Evolutionary conservation across 2,329 filamentous ascomycete genomes (phyloP).

Genomic region (Fusarium hainanense): DNA sequence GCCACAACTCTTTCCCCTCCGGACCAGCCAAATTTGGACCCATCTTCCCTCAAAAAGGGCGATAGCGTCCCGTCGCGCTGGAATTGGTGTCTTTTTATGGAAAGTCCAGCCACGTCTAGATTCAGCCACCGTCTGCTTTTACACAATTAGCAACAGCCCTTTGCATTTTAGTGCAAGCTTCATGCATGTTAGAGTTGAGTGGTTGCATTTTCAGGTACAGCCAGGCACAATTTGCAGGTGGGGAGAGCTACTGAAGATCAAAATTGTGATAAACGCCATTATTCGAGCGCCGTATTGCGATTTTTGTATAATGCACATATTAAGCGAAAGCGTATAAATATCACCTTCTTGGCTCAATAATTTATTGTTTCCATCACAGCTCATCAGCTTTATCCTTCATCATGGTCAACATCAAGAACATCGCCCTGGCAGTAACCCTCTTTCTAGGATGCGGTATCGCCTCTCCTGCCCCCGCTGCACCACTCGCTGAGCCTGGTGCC

Average conservation of each 20-base stretch:
- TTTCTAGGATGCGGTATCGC: conserved; percentile 17
- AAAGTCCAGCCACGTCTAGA: background rate
- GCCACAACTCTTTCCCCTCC: accelerated
- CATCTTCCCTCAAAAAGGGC: background rate
- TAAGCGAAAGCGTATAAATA: background rate
- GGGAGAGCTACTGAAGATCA: conserved; percentile 3
- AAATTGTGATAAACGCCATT: background rate
- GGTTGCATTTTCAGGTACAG: background rate
- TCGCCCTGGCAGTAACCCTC: background rate
- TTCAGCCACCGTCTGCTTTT: background rate
- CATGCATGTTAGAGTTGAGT: background rate
- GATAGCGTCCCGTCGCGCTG: background rate
- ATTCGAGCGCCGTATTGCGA: background rate
- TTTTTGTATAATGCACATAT: background rate
- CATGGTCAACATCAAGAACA: conserved; percentile 15
- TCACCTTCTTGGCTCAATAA: too few relatives aligned
- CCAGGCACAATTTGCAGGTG: background rate
- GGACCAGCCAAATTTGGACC: background rate
- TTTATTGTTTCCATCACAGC: too few relatives aligned
- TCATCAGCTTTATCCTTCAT: background rate
- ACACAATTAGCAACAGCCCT: background rate
- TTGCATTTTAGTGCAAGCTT: background rate
- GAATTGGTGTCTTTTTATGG: background rate
- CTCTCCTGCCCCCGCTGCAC: conserved; percentile 3
- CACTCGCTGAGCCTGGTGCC: background rate